Base-by-base conservation (phyloP, 2,329 filamentous ascomycete species). In the Whalleya microplaca region DNA sequence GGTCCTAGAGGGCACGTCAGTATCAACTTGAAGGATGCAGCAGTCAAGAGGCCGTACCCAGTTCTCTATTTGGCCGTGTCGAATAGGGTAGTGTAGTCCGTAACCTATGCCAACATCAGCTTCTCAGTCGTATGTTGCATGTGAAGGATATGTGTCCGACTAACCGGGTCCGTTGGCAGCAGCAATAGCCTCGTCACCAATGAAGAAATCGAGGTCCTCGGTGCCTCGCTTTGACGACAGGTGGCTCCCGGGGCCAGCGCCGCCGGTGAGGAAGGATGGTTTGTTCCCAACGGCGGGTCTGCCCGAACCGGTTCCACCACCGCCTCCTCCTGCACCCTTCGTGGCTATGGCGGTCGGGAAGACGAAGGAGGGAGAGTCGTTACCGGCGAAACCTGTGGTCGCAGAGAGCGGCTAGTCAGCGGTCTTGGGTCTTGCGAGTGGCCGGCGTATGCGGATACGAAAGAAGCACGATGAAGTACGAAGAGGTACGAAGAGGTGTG, bases 311-410 rank as follows among this genome's bases (percentile, higher is more conserved):
- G 92, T 87, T 55, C 90, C 89, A 71, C 81, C 81, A 67, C n/a
- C n/a, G n/a, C 89, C 88, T 67, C 83, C 89, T 56, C 85, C 81
- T 62, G 86, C 83, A 61, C 90, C 87, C 80, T 97, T 98, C 62
- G 92, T 98, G 71, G 95, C 94, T 78, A 99, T 99, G 66, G 95
- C 95, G 53, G 95, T 99, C 62, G 95, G 95, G 77, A 99, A 99
- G 72, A 99, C 95, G 81, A 98, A 99, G 55, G 95, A 99, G 41
- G 95, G 95, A 66, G 95, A 96, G 78, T 99, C 95, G 79, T 99
- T 99, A 78, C 95, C 95, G 78, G 95, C 95, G 77, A 99, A 99
- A 78, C 93, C 93, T 97, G 67, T 54, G 12, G 53, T 60, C 50
- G 53, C 42, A 57, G 58, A 56, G 55, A 59, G n/a, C n/a, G n/a